Conservation (phyloP, 768 basidiomycete species). For the Mrakia hoshinonis region DNA sequence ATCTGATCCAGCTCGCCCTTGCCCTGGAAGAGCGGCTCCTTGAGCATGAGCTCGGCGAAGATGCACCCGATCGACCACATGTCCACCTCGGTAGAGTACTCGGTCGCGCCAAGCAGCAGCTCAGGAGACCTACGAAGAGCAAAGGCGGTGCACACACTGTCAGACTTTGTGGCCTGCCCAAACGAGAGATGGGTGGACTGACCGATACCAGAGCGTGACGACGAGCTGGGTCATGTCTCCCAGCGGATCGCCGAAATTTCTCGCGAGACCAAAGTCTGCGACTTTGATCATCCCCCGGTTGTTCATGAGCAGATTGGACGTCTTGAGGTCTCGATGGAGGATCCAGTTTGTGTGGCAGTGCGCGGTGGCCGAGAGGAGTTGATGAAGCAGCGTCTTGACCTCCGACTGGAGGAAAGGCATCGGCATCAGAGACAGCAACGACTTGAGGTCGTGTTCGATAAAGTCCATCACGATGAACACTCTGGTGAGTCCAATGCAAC, state of each 20-base stretch:
- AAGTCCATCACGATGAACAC: slow-evolving; percentile 99
- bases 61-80: slow-evolving; percentile 99
- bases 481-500: slow-evolving; percentile 44
- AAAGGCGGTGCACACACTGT: slow-evolving; percentile 13
- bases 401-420: slow-evolving; percentile 94
- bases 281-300: slow-evolving; percentile 98
- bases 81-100: slow-evolving; percentile 91
- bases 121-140: slow-evolving; percentile 66
- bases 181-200: no score
- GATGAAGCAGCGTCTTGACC: slow-evolving; percentile 92
- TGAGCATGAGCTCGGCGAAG: slow-evolving; percentile 88
- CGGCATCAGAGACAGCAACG: slow-evolving; percentile 87
- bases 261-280: slow-evolving; percentile 92
- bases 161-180: no score
- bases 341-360: slow-evolving; percentile 98
- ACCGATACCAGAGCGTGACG: slow-evolving; percentile 98
- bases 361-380: slow-evolving; percentile 82
- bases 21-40: slow-evolving; percentile 96
- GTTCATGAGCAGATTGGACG: slow-evolving; percentile 96
- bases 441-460: slow-evolving; percentile 98
- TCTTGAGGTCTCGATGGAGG: slow-evolving; percentile 92
- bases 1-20: slow-evolving; percentile 87
- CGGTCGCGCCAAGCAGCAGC: slow-evolving; percentile 82
- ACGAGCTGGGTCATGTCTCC: slow-evolving; percentile 97
- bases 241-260: slow-evolving; percentile 91